phyloP scores from a whole-genome alignment of 129 eudicot species.

The Gnaphalium uliginosum region DNA sequence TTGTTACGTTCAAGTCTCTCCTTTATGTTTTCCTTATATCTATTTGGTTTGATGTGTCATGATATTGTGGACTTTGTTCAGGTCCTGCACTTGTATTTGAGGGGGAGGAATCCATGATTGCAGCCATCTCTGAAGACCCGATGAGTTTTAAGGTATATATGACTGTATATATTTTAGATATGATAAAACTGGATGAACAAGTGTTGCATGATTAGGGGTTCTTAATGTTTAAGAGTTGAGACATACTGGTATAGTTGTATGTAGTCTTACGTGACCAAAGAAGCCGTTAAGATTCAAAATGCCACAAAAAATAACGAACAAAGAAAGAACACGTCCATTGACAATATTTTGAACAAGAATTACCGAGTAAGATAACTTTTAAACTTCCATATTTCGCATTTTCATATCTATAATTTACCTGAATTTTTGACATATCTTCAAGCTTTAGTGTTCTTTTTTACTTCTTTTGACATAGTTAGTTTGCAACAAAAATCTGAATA shows the following conservation, averaged over 20 bases:
- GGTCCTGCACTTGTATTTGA: constrained; percentile 97
- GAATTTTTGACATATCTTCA: not conserved
- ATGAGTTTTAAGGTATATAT: constrained; percentile 67
- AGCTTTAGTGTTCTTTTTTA: not conserved
- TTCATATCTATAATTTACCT: not conserved
- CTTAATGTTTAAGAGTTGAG: too few species aligned
- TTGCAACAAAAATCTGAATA: not conserved
- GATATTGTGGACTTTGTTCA: constrained; percentile 6
- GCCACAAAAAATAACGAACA: not conserved
- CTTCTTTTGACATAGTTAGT: not conserved
- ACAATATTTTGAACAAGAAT: too few species aligned
- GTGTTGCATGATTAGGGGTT: not conserved
- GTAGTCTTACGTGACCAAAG: not conserved
- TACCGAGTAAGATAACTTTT: not conserved
- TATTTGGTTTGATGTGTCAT: not conserved
- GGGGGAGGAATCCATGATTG: constrained; percentile 96
- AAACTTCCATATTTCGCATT: not conserved
- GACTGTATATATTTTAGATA: not conserved
- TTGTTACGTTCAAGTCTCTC: not conserved
- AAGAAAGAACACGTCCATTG: not conserved
- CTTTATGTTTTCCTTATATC: not conserved
- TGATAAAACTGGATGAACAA: not conserved
- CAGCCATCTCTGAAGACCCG: constrained; percentile 85
- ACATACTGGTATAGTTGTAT: not conserved
- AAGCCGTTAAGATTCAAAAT: not conserved